Base-by-base conservation (phyloP, 108 stramenopile species). In the Asterionellopsis glacialis region DNA sequence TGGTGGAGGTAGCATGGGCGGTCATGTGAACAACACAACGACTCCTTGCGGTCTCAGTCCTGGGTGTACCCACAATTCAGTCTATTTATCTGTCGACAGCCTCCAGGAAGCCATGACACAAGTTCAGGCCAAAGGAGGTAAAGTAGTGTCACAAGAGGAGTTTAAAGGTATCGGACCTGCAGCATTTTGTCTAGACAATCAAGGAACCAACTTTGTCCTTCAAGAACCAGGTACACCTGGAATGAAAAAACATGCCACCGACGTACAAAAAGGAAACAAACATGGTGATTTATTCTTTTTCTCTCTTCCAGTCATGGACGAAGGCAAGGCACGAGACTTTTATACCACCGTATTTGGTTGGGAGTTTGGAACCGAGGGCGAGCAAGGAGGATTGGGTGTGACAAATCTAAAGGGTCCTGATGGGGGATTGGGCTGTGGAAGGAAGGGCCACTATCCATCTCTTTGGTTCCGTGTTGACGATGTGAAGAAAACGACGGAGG, bases 271-370 rank as follows among this genome's bases (percentile, higher is more conserved):
- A 18, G 51, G 51, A 10, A 15, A 18, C 19, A 10, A 16, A 10
- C 51, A 51, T 18, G 51, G 51, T 11, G 51, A 51, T 19, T 51
- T 51, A 18, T 51, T 51, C 51, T 51, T 51, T 51, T 51, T 51
- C 51, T 51, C 51, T 51, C 51, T 51, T 19, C 51, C 51, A 18
- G 51, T 51, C 16, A 16, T 16, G 51, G 51, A 51, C 14, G 51
- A 51, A 19, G 51, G 19, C 11, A 51, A 18, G 51, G 51, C 51
- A 11, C 13, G 51, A 51, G 18, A 12, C n/a, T 51, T 51, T 51
- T 51, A 51, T 19, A 10, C 14, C 10, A 16, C 51, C 51, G 51
- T 51, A 10, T 18, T 51, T 51, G 51, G 51, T 18, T 51, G 13
- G 16, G 51, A 51, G 16, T 51, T 51, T 51, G 51, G 51, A 51